Evolutionary conservation across 179 eudicot genomes (phyloP).

Genomic region (Actinidia arguta): DNA sequence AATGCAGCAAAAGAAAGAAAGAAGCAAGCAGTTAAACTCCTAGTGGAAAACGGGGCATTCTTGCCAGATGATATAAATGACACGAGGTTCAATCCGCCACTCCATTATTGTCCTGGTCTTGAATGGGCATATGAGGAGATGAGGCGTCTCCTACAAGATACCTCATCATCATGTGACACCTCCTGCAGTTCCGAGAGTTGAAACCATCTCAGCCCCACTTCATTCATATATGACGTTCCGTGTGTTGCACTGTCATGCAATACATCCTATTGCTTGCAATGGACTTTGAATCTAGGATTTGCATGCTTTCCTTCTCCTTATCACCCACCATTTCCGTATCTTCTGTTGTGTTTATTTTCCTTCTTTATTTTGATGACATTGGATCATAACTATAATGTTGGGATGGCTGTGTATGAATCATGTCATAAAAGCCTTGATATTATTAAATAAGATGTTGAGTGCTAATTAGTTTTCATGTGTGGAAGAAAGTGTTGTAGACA

Average conservation of each 20-base stretch:
- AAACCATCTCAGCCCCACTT: constrained; percentile 11
- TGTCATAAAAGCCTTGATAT: neutral
- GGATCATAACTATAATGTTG: neutral
- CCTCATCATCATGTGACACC: constrained; percentile 59
- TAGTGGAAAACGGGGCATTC: constrained; percentile 92
- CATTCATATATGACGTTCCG: too few relatives aligned
- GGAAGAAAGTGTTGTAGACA: neutral
- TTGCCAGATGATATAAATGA: constrained; percentile 87
- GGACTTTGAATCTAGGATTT: neutral
- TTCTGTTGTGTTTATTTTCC: neutral
- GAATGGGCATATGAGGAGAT: constrained; percentile 98
- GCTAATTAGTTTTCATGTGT: neutral
- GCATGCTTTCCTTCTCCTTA: neutral
- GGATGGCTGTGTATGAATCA: neutral
- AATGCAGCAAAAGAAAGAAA: constrained; percentile 90
- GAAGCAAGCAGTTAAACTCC: constrained; percentile 77
- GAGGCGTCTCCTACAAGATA: constrained; percentile 64
- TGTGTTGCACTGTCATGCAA: too few relatives aligned
- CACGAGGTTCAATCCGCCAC: constrained; percentile 88
- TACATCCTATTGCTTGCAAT: neutral
- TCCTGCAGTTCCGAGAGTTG: constrained; percentile 74
- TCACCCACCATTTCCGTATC: neutral
- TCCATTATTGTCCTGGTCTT: constrained; percentile 94
- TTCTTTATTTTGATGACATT: neutral
- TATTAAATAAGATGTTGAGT: neutral